A percentile compares a stretch with the other conserved stretches of the same genome.
Conservation (phyloP, 208 protist species). For the Ichthyophonus hoferi region DNA sequence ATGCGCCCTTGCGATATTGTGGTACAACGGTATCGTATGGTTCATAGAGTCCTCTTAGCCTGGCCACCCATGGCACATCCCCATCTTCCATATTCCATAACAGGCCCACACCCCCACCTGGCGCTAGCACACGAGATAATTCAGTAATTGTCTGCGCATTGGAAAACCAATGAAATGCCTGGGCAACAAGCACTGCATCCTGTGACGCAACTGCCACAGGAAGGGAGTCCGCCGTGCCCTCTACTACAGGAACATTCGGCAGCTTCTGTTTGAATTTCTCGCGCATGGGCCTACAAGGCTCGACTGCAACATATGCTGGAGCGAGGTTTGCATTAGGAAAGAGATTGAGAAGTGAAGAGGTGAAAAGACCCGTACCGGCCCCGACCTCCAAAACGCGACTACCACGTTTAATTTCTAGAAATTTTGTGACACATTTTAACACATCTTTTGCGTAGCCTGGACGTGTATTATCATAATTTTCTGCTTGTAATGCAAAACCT, state of each 20-base stretch:
- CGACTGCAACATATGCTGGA: background rate
- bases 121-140: background rate
- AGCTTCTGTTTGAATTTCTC: background rate
- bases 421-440: background rate
- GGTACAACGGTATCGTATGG: background rate
- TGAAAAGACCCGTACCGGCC: background rate
- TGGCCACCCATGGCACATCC: background rate
- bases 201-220: background rate
- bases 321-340: background rate
- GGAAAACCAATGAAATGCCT: conserved; percentile 12
- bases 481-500: background rate
- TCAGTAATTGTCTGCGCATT: background rate
- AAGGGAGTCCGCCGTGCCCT: background rate
- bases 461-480: background rate
- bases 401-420: background rate
- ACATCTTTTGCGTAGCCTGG: background rate
- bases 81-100: conserved; percentile 9
- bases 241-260: background rate
- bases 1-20: background rate
- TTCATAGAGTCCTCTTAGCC: background rate
- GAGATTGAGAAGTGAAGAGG: background rate
- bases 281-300: background rate
- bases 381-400: background rate
- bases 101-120: background rate
- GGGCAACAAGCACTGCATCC: background rate